Evolutionary conservation across 2,329 filamentous ascomycete genomes (phyloP), one percentile per base, ranked within the genome.

Genomic region (Aspergillus pseudonomiae): DNA sequence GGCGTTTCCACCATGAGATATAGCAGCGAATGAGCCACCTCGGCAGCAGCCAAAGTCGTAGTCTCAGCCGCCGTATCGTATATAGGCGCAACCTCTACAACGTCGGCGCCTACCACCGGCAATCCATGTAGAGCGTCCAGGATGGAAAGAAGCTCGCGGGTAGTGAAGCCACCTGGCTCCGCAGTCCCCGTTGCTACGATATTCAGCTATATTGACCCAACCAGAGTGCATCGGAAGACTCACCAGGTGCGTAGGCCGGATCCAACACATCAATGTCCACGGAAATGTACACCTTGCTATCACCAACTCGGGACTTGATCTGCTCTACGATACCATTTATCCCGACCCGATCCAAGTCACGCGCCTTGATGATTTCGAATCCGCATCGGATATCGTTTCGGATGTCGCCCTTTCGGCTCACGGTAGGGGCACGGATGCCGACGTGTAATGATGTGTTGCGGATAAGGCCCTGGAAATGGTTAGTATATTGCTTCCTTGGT

Each of bases 221-320:
- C 2, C 24, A 7, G 11, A 26, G 19, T 2, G 12, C 0, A 36
- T n/a, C 52, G 34, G 9, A 11, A 54, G 2, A 54, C 75, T 70
- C 66, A 80, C 79, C 81, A 36, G 78, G 84, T 62, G 83, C 84
- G 74, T 79, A 86, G 1, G 84, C 83, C 4, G 84, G 84, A 71
- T 86, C 85, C 19, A 86, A 71, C 1, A 86, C 84, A 70, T 86
- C 85, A 61, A 86, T 86, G 67, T 86, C 84, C 3, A 86, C 83
- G 19, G 78, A 82, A 54, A 86, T 84, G 66, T 86, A 87, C 14
- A 86, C 83, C 43, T 78, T 82, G 2, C 79, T 80, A 6, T 79
- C 79, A 5, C 73, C 74, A 0, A 85, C 81, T 24, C 84, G 76
- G 9, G 78, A 67, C 67, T 82, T 85, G 50, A 87, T 69, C 63